phyloP scores from a whole-genome alignment of 768 basidiomycete genomes.

The Mycena vitilis region DNA sequence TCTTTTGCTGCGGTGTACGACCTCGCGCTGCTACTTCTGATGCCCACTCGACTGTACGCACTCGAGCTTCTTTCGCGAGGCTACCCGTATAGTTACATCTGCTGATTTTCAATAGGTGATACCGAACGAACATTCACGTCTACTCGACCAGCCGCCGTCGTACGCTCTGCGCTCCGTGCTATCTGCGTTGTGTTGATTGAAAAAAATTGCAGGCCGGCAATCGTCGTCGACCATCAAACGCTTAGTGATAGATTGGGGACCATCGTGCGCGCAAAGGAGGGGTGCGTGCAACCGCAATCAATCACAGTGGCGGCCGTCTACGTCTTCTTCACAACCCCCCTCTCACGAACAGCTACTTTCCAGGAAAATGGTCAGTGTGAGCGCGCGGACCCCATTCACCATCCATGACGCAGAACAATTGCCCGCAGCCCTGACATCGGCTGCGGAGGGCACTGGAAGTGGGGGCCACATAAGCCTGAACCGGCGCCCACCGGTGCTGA shows the following conservation, averaged over 20 bases:
- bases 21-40: slow-evolving; percentile 8
- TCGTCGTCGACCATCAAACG: slow-evolving; percentile 23
- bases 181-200: neutral
- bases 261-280: slow-evolving; percentile 31
- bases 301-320: neutral
- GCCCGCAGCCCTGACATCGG: neutral
- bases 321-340: neutral
- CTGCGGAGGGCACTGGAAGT: neutral
- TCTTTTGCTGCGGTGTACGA: slow-evolving; percentile 10
- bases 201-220: slow-evolving; percentile 11
- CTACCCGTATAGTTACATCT: too few species aligned
- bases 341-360: too few species aligned
- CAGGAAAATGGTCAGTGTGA: slow-evolving; percentile 33
- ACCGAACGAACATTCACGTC: slow-evolving; percentile 25
- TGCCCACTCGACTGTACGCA: slow-evolving; percentile 12
- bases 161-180: neutral
- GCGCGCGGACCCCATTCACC: slow-evolving; percentile 27
- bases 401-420: slow-evolving; percentile 16
- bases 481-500: slow-evolving; percentile 27
- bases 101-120: slow-evolving; percentile 15
- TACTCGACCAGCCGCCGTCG: slow-evolving; percentile 6
- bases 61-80: neutral
- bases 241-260: slow-evolving; percentile 24
- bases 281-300: slow-evolving; percentile 17
- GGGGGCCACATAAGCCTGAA: neutral